phyloP scores from a whole-genome alignment of 352 stramenopile genomes.

The Blastocystis sp. region DNA sequence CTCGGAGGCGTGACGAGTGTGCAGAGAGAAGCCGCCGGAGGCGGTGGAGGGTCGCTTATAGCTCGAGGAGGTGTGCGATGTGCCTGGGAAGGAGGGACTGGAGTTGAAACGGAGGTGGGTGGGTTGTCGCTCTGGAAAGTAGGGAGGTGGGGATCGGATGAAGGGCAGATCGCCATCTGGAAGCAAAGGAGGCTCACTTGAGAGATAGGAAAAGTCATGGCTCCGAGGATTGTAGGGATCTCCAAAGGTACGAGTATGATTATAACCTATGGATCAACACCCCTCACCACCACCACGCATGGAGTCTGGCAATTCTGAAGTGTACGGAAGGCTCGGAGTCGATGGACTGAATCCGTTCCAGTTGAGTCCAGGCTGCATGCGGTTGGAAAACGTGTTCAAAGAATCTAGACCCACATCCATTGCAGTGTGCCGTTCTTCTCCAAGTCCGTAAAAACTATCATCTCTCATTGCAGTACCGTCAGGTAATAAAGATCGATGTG shows the following conservation, averaged over 20 bases:
- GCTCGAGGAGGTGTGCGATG: neutral
- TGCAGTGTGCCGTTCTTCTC: neutral
- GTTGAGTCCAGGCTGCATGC: neutral
- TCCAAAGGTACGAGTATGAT: neutral
- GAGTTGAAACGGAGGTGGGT: constrained; percentile 28
- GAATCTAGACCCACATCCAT: neutral
- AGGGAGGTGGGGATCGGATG: neutral
- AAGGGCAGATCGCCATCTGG: neutral
- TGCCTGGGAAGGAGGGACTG: neutral
- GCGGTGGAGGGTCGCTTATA: neutral
- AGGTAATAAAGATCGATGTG: neutral
- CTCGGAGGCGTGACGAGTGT: constrained; percentile 20
- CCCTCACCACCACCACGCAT: neutral
- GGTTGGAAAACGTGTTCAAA: neutral
- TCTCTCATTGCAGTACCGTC: neutral
- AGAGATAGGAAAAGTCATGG: neutral
- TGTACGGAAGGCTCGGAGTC: neutral
- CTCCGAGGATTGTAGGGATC: neutral
- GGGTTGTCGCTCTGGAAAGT: neutral
- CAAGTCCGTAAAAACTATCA: neutral
- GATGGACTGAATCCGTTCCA: neutral
- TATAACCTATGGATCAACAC: neutral
- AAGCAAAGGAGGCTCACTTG: constrained; percentile 32
- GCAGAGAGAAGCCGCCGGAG: neutral
- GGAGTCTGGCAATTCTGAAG: neutral